Percentiles rank a stretch among this genome's conserved stretches.
Conservation (phyloP, 192 early-diverging fungal species). For the Entrophospora sp. region DNA sequence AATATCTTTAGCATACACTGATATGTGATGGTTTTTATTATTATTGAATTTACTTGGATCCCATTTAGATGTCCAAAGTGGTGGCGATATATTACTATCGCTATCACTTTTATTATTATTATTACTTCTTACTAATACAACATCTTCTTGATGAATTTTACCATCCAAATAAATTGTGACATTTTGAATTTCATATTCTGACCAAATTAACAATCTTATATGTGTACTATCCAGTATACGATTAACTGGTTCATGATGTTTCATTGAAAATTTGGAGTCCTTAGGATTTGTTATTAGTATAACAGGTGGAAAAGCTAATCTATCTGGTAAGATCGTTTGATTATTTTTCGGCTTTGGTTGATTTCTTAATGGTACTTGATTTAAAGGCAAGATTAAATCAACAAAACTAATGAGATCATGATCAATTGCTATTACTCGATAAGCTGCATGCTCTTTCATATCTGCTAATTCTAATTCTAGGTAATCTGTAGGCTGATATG, state of each 20-base stretch:
- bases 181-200: slow-evolving; percentile 29
- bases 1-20: slow-evolving; percentile 51
- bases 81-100: too few species aligned
- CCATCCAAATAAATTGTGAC: slow-evolving; percentile 49
- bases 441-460: slow-evolving; percentile 82
- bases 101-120: slow-evolving; percentile 29
- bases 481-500: slow-evolving; percentile 56
- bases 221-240: slow-evolving; percentile 53
- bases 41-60: slow-evolving; percentile 61
- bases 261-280: slow-evolving; percentile 66
- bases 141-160: slow-evolving; percentile 28
- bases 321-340: background rate
- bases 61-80: slow-evolving; percentile 70
- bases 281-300: slow-evolving; percentile 85
- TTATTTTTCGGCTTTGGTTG: slow-evolving; percentile 16
- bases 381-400: slow-evolving; percentile 60
- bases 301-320: slow-evolving; percentile 45
- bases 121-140: slow-evolving; percentile 38
- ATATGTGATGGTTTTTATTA: slow-evolving; percentile 49
- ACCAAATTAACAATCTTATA: slow-evolving; percentile 73
- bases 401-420: slow-evolving; percentile 76
- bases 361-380: slow-evolving; percentile 43
- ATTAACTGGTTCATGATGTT: slow-evolving; percentile 59
- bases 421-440: slow-evolving; percentile 78
- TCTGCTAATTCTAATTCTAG: slow-evolving; percentile 85